Evolutionary conservation across 2,329 filamentous ascomycete genomes (phyloP), one percentile per base, ranked within the genome.

Genomic region (Phyllosticta ampelicida): DNA sequence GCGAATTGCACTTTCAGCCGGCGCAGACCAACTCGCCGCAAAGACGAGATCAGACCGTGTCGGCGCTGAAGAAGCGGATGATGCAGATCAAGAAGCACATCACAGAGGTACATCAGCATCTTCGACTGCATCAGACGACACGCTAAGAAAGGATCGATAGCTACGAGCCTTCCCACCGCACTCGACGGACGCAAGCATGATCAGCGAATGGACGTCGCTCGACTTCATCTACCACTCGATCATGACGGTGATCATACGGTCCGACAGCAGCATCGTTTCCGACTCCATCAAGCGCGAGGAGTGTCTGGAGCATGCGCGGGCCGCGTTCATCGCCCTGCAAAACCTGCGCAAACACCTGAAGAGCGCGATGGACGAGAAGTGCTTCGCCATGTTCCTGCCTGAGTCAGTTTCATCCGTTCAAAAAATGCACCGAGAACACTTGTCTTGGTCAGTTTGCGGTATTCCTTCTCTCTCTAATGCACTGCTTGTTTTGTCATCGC

Each of bases 201-300:
- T 67, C 5, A 63, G 69, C 20, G 67, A 70, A 28, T 70, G 66
- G 66, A 66, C 66, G 21, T 66, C 65, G 49, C 61, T 68, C 8
- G 67, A 70, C 36, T 70, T 70, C 55, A 67, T 67, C 23, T 70
- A 67, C 59, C 69, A 66, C 56, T 70, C 66, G 1, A 67, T 65
- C 13, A 54, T 71, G 23, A 67, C 67, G 8, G 64, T 67, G 3
- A 67, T 70, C 9, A 65, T 69, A 48, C 66, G 68, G 9, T 62
- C 69, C 16, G 69, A 68, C 29, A 66, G 66, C 9, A 63, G 64
- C 3, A 65, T 69, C 19, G 66, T 63, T n/a, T 66, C 65, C 1
- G 62, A 68, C 51, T 61, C 63, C 1, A 23, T 54, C 10, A 68
- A 70, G 52, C 64, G 68, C 48, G 67, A 70, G 50, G 64, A 66